Base-by-base conservation (phyloP, 495 filamentous ascomycete genomes). In the Penicillium lividum region DNA sequence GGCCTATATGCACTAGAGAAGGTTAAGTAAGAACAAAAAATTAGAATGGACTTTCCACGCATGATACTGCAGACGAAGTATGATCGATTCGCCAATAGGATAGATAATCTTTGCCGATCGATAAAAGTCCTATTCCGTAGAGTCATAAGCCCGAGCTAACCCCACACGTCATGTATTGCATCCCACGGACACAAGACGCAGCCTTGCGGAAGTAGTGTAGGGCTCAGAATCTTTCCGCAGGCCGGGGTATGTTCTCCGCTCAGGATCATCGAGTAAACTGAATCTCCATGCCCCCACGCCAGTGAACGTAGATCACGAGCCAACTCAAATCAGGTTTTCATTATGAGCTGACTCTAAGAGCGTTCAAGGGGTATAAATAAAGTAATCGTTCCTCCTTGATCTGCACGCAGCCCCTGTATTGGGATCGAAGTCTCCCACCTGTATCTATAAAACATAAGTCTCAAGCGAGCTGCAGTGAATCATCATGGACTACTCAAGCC, bases 401-500 rank as follows among this genome's bases (percentile, higher is more conserved):
- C 11, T 34, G 33, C 7, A 8, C 8, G n/a, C n/a, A n/a, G n/a
- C n/a, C n/a, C n/a, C n/a, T n/a, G n/a, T n/a, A n/a, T n/a, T n/a
- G n/a, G n/a, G n/a, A n/a, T n/a, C n/a, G n/a, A n/a, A n/a, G n/a
- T n/a, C n/a, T n/a, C n/a, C n/a, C n/a, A n/a, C n/a, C n/a, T n/a
- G n/a, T n/a, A n/a, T n/a, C n/a, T n/a, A n/a, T n/a, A n/a, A n/a
- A n/a, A n/a, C n/a, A n/a, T n/a, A n/a, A n/a, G n/a, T n/a, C n/a
- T n/a, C n/a, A n/a, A n/a, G n/a, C n/a, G n/a, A n/a, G n/a, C n/a
- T n/a, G n/a, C n/a, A n/a, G n/a, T 4, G 5, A 47, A 28, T 45
- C 46, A 46, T 6, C 15, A 63, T 63, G 60, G 50, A 44, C 6
- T 59, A 59, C 31, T 34, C 59, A 4, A 46, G 60, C 5, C 56